Evolutionary conservation across 78 protist species (phyloP).

Genomic region (Salpingoeca rosetta): DNA sequence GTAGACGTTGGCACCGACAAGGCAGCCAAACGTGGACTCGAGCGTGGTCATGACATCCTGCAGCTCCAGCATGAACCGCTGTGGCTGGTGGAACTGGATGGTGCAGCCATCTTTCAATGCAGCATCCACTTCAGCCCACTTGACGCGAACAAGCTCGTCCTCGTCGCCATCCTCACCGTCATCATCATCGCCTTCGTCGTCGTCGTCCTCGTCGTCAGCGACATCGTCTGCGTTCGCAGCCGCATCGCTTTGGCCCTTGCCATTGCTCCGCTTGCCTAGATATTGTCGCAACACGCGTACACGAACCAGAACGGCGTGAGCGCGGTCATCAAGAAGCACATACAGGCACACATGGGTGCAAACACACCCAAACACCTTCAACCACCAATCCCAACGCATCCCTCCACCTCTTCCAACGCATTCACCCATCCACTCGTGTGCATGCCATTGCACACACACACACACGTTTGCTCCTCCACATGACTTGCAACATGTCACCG

Average conservation of each 20-base stretch:
- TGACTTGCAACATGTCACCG: background rate
- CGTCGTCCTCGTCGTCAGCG: slow-evolving; percentile 5
- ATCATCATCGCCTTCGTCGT: background rate
- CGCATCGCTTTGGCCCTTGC: background rate
- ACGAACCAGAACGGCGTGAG: too few relatives aligned
- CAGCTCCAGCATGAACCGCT: slow-evolving; percentile 33
- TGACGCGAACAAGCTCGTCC: background rate
- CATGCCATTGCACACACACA: too few relatives aligned
- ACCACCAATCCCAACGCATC: too few relatives aligned
- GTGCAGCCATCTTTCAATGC: slow-evolving; percentile 48
- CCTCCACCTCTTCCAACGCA: too few relatives aligned
- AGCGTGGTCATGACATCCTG: slow-evolving; percentile 37
- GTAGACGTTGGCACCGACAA: slow-evolving; percentile 72
- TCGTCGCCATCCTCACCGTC: background rate
- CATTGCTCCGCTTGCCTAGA: slow-evolving; percentile 43
- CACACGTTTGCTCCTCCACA: too few relatives aligned
- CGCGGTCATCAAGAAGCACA: too few relatives aligned
- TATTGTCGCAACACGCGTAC: background rate
- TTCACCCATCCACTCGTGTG: too few relatives aligned
- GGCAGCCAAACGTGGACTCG: slow-evolving; percentile 48
- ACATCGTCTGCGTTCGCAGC: slow-evolving; percentile 16
- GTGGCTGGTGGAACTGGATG: slow-evolving; percentile 58
- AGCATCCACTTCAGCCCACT: background rate
- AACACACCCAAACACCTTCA: too few relatives aligned
- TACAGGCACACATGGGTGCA: too few relatives aligned